These are phyloP conservation scores for Yarrowia alimentaria DNA, from an alignment of 805 yeast species.

Conservation along the genomic window DNA sequence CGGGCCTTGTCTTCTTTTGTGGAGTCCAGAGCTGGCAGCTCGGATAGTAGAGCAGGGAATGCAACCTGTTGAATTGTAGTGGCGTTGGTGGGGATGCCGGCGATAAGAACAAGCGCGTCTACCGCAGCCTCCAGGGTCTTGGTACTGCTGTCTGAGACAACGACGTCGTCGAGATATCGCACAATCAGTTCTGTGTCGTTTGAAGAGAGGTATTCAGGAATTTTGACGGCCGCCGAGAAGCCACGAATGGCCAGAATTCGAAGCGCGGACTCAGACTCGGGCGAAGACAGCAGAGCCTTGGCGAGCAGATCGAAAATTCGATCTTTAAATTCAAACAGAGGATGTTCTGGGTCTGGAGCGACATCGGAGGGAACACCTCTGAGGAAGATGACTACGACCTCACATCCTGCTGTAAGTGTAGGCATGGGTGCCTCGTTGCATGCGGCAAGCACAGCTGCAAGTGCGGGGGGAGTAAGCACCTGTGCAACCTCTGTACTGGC, in stretches of 20 bases:
- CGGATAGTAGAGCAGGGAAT: slow-evolving; percentile 51
- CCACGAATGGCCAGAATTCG: slow-evolving; percentile 66
- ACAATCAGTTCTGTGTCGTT: slow-evolving; percentile 63
- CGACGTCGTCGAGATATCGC: slow-evolving; percentile 60
- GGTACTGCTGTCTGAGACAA: slow-evolving; percentile 52
- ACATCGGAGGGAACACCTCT: slow-evolving; percentile 44
- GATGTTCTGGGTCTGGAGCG: slow-evolving; percentile 20
- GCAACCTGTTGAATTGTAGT: slow-evolving; percentile 51
- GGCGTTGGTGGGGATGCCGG: slow-evolving; percentile 39
- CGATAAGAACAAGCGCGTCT: slow-evolving; percentile 52
- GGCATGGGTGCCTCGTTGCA: slow-evolving; percentile 53
- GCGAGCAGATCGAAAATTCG: slow-evolving; percentile 64
- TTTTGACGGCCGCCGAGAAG: slow-evolving; percentile 53
- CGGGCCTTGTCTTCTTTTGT: slow-evolving; percentile 3
- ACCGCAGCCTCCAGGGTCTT: slow-evolving; percentile 54
- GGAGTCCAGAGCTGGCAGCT: slow-evolving; percentile 48
- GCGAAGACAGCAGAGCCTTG: slow-evolving; percentile 61
- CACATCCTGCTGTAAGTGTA: slow-evolving; percentile 43
- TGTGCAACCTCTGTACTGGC: slow-evolving; percentile 50
- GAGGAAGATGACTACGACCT: slow-evolving; percentile 58
- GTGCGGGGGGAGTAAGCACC: slow-evolving; percentile 36
- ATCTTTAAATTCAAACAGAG: slow-evolving; percentile 56
- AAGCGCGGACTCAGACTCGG: slow-evolving; percentile 66
- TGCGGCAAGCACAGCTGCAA: slow-evolving; percentile 47
- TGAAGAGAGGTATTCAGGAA: slow-evolving; percentile 47